These are phyloP conservation scores for Picochlorum sp. DNA, from an alignment of 139 green algal species.

Conservation along the genomic window DNA sequence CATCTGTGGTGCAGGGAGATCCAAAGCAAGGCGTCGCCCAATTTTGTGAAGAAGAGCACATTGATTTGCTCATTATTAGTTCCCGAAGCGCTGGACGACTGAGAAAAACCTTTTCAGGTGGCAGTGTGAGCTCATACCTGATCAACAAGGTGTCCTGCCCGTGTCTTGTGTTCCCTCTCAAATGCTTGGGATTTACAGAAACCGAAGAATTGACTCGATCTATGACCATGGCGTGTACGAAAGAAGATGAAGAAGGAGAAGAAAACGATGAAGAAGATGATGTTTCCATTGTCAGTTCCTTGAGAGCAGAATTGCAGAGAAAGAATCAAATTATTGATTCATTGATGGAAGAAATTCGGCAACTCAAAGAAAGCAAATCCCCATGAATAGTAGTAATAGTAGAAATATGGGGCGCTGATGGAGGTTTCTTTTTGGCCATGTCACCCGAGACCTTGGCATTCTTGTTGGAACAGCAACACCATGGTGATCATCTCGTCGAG, in stretches of 20 bases:
- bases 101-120: slow-evolving; percentile 31
- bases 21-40: slow-evolving; percentile 10
- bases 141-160: slow-evolving; percentile 38
- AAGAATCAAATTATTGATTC: slow-evolving; percentile 18
- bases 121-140: slow-evolving; percentile 23
- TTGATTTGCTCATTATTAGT: slow-evolving; percentile 44
- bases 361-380: background rate
- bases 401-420: no score
- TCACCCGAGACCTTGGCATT: no score
- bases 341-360: slow-evolving; percentile 9
- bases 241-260: background rate
- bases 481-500: no score
- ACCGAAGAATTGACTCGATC: background rate
- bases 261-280: background rate
- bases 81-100: slow-evolving; percentile 15
- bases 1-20: slow-evolving; percentile 20
- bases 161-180: slow-evolving; percentile 31
- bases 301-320: slow-evolving; percentile 9
- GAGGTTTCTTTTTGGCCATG: no score
- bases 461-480: no score
- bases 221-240: background rate
- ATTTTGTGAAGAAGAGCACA: slow-evolving; percentile 28
- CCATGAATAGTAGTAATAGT: no score
- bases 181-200: slow-evolving; percentile 2
- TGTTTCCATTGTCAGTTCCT: background rate